Percentiles rank a stretch among this genome's conserved stretches.
Conservation (phyloP, 805 yeast species). For the Zygoascus flipseniorum region DNA sequence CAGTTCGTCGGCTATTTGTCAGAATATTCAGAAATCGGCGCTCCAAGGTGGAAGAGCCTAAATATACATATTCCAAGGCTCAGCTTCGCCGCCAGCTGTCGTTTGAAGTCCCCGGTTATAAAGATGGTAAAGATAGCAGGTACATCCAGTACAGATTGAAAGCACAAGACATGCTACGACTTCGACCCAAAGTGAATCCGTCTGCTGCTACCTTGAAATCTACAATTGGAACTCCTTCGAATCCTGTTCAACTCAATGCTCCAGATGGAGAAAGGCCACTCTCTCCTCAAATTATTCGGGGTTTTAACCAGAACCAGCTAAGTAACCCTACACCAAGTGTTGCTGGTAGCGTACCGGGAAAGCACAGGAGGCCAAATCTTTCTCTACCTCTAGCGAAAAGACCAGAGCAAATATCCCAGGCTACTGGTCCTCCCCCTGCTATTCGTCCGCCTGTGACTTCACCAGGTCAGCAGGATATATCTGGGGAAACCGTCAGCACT, state of each 20-base stretch:
- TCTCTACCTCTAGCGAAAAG: background rate
- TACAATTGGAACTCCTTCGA: background rate
- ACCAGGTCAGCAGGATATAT: background rate
- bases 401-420: background rate
- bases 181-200: background rate
- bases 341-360: background rate
- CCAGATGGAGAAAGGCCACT: background rate
- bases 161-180: background rate
- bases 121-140: background rate
- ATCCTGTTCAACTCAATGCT: background rate
- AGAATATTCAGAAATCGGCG: background rate
- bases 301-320: background rate
- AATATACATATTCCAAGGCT: background rate
- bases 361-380: background rate
- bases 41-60: background rate
- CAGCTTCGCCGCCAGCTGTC: background rate
- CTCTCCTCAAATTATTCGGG: background rate
- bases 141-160: background rate
- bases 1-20: background rate
- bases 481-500: background rate
- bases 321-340: background rate
- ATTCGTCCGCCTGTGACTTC: background rate
- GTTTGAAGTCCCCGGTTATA: constrained; percentile 1
- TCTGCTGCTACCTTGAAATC: background rate
- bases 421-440: background rate